These are phyloP conservation scores for Castanea sativa DNA, from an alignment of 306 rosid genomes.

Conservation along the genomic window DNA sequence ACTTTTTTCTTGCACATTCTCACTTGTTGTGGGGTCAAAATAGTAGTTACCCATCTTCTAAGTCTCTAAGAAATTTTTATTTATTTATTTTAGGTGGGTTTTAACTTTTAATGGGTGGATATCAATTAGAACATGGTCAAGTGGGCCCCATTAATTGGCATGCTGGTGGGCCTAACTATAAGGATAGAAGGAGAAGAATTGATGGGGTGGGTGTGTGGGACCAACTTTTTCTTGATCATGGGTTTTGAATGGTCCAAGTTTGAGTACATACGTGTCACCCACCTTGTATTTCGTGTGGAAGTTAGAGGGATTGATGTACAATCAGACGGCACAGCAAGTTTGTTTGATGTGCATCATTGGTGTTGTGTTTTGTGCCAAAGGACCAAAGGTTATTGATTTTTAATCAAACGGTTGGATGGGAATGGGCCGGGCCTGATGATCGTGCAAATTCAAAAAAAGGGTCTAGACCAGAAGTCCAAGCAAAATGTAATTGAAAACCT, in stretches of 20 bases:
- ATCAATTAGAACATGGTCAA: conserved; percentile 9
- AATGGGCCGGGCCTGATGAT: conserved; percentile 11
- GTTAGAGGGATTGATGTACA: neutral
- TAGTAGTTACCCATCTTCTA: conserved; percentile 34
- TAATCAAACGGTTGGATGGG: conserved; percentile 1
- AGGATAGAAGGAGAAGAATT: conserved; percentile 36
- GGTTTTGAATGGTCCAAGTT: conserved; percentile 42
- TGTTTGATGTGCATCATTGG: neutral
- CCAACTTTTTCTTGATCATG: conserved; percentile 30
- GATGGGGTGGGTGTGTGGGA: conserved; percentile 49
- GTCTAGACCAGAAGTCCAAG: neutral
- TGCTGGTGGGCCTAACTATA: conserved; percentile 49
- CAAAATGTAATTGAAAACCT: conserved; percentile 8
- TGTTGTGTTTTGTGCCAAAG: conserved; percentile 11
- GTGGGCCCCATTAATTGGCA: conserved; percentile 50
- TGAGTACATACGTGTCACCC: conserved; percentile 29
- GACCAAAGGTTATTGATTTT: neutral
- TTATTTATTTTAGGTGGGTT: neutral
- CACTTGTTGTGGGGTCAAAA: conserved; percentile 32
- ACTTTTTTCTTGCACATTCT: conserved; percentile 36
- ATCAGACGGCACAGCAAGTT: conserved; percentile 33
- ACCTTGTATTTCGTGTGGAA: conserved; percentile 23
- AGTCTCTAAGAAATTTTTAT: conserved; percentile 21
- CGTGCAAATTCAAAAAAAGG: neutral
- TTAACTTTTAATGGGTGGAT: conserved; percentile 29